A percentile compares a stretch with the other conserved stretches of the same genome.
Evolutionary conservation across 2,329 filamentous ascomycete genomes (phyloP).

Genomic region (Colletotrichum sp.): DNA sequence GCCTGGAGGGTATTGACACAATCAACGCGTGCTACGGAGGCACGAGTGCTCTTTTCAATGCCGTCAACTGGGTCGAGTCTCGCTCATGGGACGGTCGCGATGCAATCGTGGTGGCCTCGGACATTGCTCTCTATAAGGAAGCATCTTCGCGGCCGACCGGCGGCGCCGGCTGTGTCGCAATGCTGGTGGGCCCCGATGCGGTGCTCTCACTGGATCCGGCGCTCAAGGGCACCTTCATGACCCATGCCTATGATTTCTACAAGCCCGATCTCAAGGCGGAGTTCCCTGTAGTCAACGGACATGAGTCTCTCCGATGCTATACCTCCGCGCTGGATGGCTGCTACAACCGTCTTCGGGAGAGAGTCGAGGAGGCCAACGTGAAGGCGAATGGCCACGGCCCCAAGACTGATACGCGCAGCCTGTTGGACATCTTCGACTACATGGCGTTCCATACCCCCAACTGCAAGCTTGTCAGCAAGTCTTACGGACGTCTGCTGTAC

Average conservation of each 20-base stretch:
- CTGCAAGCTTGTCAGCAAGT: conserved; percentile 4
- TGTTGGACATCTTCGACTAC: conserved; percentile 83
- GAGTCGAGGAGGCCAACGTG: conserved; percentile 60
- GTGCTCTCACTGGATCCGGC: conserved; percentile 79
- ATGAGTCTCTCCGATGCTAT: conserved; percentile 84
- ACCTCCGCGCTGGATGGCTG: conserved; percentile 82
- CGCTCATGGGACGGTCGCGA: conserved; percentile 86
- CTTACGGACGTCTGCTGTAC: background rate
- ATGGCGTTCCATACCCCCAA: conserved; percentile 46
- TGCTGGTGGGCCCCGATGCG: conserved; percentile 80
- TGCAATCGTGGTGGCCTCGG: conserved; percentile 79
- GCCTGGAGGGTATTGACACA: conserved; percentile 82
- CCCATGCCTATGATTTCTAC: conserved; percentile 89
- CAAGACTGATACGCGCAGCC: conserved; percentile 30
- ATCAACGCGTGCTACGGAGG: conserved; percentile 88
- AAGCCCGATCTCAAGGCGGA: conserved; percentile 88
- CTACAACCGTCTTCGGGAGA: conserved; percentile 71
- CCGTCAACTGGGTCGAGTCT: conserved; percentile 84
- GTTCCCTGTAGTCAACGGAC: conserved; percentile 84
- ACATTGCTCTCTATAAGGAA: conserved; percentile 87
- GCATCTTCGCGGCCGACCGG: conserved; percentile 81
- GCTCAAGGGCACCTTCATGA: conserved; percentile 80
- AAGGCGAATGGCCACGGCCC: conserved; percentile 49
- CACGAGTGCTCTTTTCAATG: conserved; percentile 84
- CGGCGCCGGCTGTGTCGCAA: conserved; percentile 79